Base-by-base conservation (phyloP, 177 flowering plant species). In the Vitis hybrid region DNA sequence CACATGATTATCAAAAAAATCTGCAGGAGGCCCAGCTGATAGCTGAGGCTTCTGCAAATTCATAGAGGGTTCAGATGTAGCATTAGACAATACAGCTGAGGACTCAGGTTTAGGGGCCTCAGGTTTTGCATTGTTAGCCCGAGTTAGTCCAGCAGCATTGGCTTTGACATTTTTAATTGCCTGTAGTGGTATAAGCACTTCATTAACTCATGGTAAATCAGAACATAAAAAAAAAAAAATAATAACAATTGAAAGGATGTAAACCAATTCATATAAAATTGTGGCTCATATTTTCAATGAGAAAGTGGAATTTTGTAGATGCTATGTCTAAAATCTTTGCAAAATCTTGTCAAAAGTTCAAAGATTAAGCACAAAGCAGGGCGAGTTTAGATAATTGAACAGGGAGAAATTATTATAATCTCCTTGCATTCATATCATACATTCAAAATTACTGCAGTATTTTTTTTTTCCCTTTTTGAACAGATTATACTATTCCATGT, bases 121-220 rank as follows among this genome's bases (percentile, higher is more conserved):
- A 55, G 85, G 12, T 70, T 84, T 84, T 19, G 62, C 77, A 79
- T 68, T 77, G 69, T 62, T 77, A 15, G 53, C 68, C 16, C 60
- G 78, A 15, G 76, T 48, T 60, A 9, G 12, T 48, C 84, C 83
- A 76, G 90, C 82, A 54, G 94, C 92, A 73, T 62, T 74, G 62
- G 91, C 93, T 83, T 88, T 93, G 57, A 86, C 12, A 71, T 80
- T 88, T 16, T 79, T 71, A 67, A 88, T 81, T 68, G 97, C 98
- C 98, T 94, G 82, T 54, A 20, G 20, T 60, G 69, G 58, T 12
- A 75, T 18, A 67, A 66, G 8, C 61, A 57, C 50, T 18, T n/a
- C 20, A 57, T 63, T 39, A 64, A 52, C 54, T 50, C 2, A 34
- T 29, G 49, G 12, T 59, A 50, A 22, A 31, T 22, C 34, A n/a